Conservation (phyloP, 108 stramenopile genomes). For the Cyclotella kingstonii region DNA sequence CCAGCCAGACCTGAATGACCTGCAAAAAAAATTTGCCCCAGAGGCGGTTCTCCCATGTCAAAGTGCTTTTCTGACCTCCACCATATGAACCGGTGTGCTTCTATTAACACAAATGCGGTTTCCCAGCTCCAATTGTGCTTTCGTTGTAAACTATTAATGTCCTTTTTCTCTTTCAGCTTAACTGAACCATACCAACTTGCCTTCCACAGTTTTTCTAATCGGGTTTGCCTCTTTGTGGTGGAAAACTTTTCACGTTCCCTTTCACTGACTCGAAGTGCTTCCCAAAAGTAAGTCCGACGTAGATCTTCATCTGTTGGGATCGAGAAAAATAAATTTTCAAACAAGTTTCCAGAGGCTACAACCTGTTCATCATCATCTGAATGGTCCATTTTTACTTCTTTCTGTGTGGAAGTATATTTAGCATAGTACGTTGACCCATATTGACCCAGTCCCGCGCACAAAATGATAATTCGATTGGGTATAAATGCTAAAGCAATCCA, state of each 20-base stretch:
- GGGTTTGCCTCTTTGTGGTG: conserved; percentile 49
- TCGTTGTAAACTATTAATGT: conserved; percentile 1
- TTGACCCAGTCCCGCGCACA: conserved; percentile 56
- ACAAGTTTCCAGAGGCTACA: conserved; percentile 29
- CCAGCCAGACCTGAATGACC: conserved; percentile 84
- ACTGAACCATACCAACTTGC: conserved; percentile 63
- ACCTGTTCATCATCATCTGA: conserved; percentile 10
- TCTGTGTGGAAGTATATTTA: conserved; percentile 33
- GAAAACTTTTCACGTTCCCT: conserved; percentile 50
- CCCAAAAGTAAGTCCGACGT: conserved; percentile 80
- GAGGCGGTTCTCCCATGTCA: conserved; percentile 72
- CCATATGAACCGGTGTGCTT: conserved; percentile 83
- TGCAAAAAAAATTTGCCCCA: conserved; percentile 65
- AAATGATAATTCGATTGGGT: conserved; percentile 41
- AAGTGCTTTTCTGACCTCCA: conserved; percentile 74
- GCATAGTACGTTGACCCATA: conserved; percentile 54
- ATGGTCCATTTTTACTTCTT: conserved; percentile 3
- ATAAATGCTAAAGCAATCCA: conserved; percentile 44
- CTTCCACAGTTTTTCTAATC: conserved; percentile 71
- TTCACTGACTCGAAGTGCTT: conserved; percentile 54
- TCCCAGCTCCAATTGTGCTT: conserved; percentile 54
- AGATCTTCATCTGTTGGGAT: conserved; percentile 86
- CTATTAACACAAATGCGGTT: conserved; percentile 64
- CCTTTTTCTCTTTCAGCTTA: conserved; percentile 46
- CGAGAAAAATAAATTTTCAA: conserved; percentile 63